Percentiles rank a stretch among this genome's conserved stretches.
Conservation (phyloP, 345 rosid species). For the sweet orange (Citrus sinensis) region DVS_A1.0 CM039169.1:28311501-28312000, state of each 20-base stretch:
- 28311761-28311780: slow-evolving; percentile 15
- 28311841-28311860: slow-evolving; percentile 10
- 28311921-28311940: slow-evolving; percentile 23
- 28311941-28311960: slow-evolving; percentile 31
- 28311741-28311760: slow-evolving; percentile 7
- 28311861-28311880: slow-evolving; percentile 18
- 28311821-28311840: slow-evolving; percentile 20
- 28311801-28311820: slow-evolving; percentile 29
- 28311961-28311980: slow-evolving; percentile 26
- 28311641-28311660: slow-evolving; percentile 25
- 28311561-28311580: slow-evolving; percentile 28
- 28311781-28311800: slow-evolving; percentile 20
- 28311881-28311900: slow-evolving; percentile 13
- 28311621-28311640: slow-evolving; percentile 12
- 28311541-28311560: slow-evolving; percentile 6
- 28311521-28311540: slow-evolving; percentile 22
- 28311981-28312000: slow-evolving; percentile 25
- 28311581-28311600: slow-evolving; percentile 26
- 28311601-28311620: slow-evolving; percentile 15
- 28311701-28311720: slow-evolving; percentile 11
- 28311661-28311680: slow-evolving; percentile 5
- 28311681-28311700: slow-evolving; percentile 2
- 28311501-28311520: slow-evolving; percentile 36
- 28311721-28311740: neutral
- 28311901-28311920: slow-evolving; percentile 24